Conservation (phyloP, 352 stramenopile species). For the Lagenidium giganteum region DNA sequence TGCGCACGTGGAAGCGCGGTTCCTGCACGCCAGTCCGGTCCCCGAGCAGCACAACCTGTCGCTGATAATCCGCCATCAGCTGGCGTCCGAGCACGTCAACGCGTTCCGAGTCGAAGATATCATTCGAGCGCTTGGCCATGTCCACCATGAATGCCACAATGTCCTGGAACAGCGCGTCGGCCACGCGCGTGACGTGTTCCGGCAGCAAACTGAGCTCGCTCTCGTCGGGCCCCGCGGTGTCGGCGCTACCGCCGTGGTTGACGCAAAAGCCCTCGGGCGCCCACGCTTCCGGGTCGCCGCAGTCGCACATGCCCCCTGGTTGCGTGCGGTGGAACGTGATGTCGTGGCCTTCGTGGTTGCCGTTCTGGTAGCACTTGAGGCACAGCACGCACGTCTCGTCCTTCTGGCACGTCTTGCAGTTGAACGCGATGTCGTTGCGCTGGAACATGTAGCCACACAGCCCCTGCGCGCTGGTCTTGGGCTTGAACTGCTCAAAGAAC, state of each 20-base stretch:
- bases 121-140: slow-evolving; percentile 67
- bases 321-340: slow-evolving; percentile 80
- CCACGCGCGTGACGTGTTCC: slow-evolving; percentile 37
- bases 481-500: slow-evolving; percentile 58
- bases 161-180: slow-evolving; percentile 58
- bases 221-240: slow-evolving; percentile 9
- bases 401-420: slow-evolving; percentile 97
- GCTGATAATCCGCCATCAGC: slow-evolving; percentile 24
- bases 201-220: slow-evolving; percentile 25
- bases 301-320: slow-evolving; percentile 95
- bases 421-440: slow-evolving; percentile 97
- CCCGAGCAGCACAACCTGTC: slow-evolving; percentile 18
- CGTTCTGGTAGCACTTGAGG: slow-evolving; percentile 93
- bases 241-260: slow-evolving; percentile 58
- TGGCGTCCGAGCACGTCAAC: slow-evolving; percentile 46
- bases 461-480: slow-evolving; percentile 39
- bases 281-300: slow-evolving; percentile 97
- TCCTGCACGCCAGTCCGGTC: slow-evolving; percentile 17
- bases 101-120: slow-evolving; percentile 58
- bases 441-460: slow-evolving; percentile 97
- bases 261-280: slow-evolving; percentile 91
- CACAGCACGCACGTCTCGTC: slow-evolving; percentile 98
- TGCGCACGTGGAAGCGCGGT: slow-evolving; percentile 84
- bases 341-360: slow-evolving; percentile 94
- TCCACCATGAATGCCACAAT: slow-evolving; percentile 70